Conservation (phyloP, 2,329 filamentous ascomycete species). For the Penicillium brasilianum region DNA sequence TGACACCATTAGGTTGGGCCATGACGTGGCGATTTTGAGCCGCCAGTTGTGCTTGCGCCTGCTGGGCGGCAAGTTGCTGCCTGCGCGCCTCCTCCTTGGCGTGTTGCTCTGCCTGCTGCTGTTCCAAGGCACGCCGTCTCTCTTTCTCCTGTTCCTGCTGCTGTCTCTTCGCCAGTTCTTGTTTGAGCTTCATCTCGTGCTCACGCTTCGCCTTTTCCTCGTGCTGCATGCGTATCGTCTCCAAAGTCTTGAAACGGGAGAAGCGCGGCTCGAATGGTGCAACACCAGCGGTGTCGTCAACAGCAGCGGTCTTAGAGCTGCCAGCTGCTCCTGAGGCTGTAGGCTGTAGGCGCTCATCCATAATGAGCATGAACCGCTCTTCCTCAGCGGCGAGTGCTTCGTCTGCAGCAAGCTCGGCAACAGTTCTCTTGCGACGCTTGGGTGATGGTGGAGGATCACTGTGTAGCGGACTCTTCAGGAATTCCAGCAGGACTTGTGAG, state of each 20-base stretch:
- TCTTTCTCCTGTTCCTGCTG: constrained; percentile 56
- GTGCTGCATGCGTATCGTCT: constrained; percentile 78
- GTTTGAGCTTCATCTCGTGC: constrained; percentile 53
- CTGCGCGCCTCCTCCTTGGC: constrained; percentile 47
- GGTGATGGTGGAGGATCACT: constrained; percentile 76
- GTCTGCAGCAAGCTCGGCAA: constrained; percentile 92
- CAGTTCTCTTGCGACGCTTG: constrained; percentile 89
- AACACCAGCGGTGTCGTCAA: constrained; percentile 72
- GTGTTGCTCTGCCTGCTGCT: constrained; percentile 52
- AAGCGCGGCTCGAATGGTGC: constrained; percentile 84
- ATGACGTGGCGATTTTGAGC: constrained; percentile 59
- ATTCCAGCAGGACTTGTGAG: constrained; percentile 72
- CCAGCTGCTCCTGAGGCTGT: constrained; percentile 63
- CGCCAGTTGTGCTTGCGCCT: constrained; percentile 51
- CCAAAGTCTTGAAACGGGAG: constrained; percentile 88
- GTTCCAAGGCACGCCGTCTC: constrained; percentile 51
- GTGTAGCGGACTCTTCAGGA: constrained; percentile 77
- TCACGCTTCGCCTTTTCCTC: constrained; percentile 67
- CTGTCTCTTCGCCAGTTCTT: constrained; percentile 56
- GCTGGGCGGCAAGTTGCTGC: constrained; percentile 51
- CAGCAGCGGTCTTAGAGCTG: constrained; percentile 66
- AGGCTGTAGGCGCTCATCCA: constrained; percentile 79
- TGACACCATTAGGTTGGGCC: constrained; percentile 48
- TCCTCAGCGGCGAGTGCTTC: constrained; percentile 88
- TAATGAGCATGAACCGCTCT: constrained; percentile 89